phyloP scores from a whole-genome alignment of 345 rosid species.

The Durio zibethinus region DNA sequence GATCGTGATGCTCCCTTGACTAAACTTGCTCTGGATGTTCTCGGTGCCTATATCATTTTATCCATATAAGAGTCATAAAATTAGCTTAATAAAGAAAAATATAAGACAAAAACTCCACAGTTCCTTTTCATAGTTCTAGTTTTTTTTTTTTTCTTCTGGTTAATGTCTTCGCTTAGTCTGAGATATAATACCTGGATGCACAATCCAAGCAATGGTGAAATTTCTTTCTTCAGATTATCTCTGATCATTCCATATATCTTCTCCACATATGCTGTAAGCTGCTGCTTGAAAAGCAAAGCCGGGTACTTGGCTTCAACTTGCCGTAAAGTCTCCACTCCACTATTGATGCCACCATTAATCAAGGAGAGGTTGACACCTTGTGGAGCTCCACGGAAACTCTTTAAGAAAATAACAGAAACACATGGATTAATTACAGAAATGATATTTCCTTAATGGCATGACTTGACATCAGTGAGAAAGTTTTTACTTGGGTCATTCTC shows the following conservation, averaged over 20 bases:
- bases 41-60: slow-evolving; percentile 67
- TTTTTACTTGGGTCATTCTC: slow-evolving; percentile 78
- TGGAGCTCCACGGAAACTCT: slow-evolving; percentile 94
- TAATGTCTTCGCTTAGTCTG: background rate
- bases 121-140: background rate
- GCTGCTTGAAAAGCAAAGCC: slow-evolving; percentile 94
- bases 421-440: slow-evolving; percentile 15
- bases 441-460: slow-evolving; percentile 6
- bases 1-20: slow-evolving; percentile 90
- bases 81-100: background rate
- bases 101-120: background rate
- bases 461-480: slow-evolving; percentile 6
- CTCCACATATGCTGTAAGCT: slow-evolving; percentile 93
- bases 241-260: slow-evolving; percentile 97
- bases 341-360: slow-evolving; percentile 51
- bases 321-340: slow-evolving; percentile 63
- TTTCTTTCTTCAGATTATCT: slow-evolving; percentile 93
- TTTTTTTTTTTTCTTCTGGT: background rate
- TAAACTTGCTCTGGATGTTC: slow-evolving; percentile 95
- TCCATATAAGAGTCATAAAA: slow-evolving; percentile 5
- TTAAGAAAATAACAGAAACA: slow-evolving; percentile 10
- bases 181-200: slow-evolving; percentile 79
- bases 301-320: slow-evolving; percentile 99
- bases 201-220: slow-evolving; percentile 91
- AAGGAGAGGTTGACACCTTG: slow-evolving; percentile 79